A percentile compares a stretch with the other conserved stretches of the same genome.
These are phyloP conservation scores for Oenanthe sinensis DNA, from an alignment of 129 eudicot genomes.

Conservation along the genomic window DNA sequence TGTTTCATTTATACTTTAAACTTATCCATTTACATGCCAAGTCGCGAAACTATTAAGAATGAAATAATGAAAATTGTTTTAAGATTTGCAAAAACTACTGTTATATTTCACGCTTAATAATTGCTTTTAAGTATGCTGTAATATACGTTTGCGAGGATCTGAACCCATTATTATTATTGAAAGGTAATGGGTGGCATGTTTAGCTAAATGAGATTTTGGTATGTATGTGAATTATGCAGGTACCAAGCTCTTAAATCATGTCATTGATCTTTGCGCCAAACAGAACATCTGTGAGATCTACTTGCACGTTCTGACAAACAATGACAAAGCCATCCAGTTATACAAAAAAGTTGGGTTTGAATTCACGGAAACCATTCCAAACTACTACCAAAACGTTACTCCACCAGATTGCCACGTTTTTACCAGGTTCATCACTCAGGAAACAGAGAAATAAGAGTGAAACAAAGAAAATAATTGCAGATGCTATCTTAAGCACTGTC, in stretches of 20 bases:
- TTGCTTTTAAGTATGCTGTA: no score
- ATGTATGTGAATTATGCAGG: slow-evolving; percentile 36
- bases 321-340: slow-evolving; percentile 82
- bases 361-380: slow-evolving; percentile 86
- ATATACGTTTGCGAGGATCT: no score
- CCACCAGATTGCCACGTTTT: slow-evolving; percentile 93
- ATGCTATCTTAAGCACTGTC: not conserved
- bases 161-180: no score
- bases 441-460: slow-evolving; percentile 43
- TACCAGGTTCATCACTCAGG: slow-evolving; percentile 53
- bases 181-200: no score
- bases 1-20: no score
- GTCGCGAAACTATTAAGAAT: no score
- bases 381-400: slow-evolving; percentile 80
- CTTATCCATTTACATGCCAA: no score
- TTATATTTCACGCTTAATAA: no score
- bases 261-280: slow-evolving; percentile 70
- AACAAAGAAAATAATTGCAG: slow-evolving; percentile 39
- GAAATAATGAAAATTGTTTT: no score
- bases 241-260: slow-evolving; percentile 72
- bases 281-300: slow-evolving; percentile 82
- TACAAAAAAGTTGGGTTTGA: slow-evolving; percentile 92
- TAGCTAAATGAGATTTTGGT: not conserved
- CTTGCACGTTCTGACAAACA: slow-evolving; percentile 96
- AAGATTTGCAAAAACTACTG: no score